Conservation (phyloP, 495 filamentous ascomycete species). For the Trichoderma asperelloides region DNA sequence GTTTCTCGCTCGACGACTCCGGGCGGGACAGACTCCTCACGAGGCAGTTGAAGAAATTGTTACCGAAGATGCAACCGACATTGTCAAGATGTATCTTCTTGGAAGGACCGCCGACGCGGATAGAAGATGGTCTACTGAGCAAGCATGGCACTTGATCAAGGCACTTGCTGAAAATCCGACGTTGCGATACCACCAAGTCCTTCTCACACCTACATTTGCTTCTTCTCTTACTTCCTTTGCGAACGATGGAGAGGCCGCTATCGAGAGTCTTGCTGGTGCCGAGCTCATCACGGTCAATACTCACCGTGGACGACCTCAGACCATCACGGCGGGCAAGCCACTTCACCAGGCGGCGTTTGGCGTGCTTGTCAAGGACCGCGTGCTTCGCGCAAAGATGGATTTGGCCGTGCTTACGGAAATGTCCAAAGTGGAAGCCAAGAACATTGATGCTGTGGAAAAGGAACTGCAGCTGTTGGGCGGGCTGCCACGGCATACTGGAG, state of each 20-base stretch:
- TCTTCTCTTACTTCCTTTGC: slow-evolving; percentile 32
- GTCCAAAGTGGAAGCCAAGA: slow-evolving; percentile 61
- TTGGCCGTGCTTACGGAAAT: slow-evolving; percentile 56
- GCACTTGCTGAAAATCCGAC: slow-evolving; percentile 50
- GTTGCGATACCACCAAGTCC: slow-evolving; percentile 73
- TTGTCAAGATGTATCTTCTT: slow-evolving; percentile 86
- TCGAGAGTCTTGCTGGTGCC: slow-evolving; percentile 74
- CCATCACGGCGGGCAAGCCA: slow-evolving; percentile 72
- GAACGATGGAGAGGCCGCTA: slow-evolving; percentile 52
- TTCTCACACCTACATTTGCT: slow-evolving; percentile 66
- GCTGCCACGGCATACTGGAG: slow-evolving; percentile 52
- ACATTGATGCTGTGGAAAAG: slow-evolving; percentile 67
- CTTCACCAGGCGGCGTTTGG: slow-evolving; percentile 81
- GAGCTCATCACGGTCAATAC: slow-evolving; percentile 79
- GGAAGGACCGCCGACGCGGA: slow-evolving; percentile 28
- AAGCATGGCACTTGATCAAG: slow-evolving; percentile 86
- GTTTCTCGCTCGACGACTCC: slow-evolving; percentile 82
- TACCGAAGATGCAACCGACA: slow-evolving; percentile 76
- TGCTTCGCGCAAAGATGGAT: slow-evolving; percentile 67
- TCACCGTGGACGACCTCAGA: slow-evolving; percentile 61
- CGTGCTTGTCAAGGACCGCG: slow-evolving; percentile 58
- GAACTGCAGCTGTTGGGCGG: slow-evolving; percentile 60
- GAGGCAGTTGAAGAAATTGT: slow-evolving; percentile 86
- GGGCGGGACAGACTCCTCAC: slow-evolving; percentile 75
- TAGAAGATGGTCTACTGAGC: slow-evolving; percentile 64